Evolutionary conservation across 108 stramenopile species (phyloP).

Genomic region (Licmophora abbreviata): DNA sequence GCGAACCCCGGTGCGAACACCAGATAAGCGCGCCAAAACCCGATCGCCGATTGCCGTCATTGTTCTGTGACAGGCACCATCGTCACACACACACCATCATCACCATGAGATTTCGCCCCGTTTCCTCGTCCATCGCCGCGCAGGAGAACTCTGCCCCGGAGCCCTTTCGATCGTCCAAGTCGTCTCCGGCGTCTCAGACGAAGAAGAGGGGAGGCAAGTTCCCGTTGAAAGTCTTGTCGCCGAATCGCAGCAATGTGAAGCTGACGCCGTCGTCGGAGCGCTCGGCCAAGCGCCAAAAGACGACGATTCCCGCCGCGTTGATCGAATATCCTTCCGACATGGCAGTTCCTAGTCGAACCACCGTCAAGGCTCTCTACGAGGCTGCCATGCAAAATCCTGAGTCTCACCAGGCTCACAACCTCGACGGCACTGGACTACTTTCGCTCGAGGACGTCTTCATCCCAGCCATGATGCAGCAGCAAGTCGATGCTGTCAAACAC

Average conservation of each 20-base stretch:
- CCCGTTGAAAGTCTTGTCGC: background rate
- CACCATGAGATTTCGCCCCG: conserved; percentile 1
- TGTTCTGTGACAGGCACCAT: no score
- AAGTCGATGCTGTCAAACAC: conserved; percentile 26
- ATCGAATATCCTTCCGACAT: conserved; percentile 17
- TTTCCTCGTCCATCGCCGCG: background rate
- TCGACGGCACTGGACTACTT: conserved; percentile 25
- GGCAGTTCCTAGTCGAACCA: conserved; percentile 13
- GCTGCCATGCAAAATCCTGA: conserved; percentile 5
- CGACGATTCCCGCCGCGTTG: background rate
- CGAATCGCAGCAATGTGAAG: background rate
- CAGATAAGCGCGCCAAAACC: no score
- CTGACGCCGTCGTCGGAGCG: background rate
- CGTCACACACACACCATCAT: no score
- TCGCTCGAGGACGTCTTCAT: conserved; percentile 42
- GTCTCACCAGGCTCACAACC: background rate
- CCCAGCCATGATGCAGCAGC: conserved; percentile 26
- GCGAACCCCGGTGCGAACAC: no score
- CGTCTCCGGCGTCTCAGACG: background rate
- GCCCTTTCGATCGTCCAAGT: no score
- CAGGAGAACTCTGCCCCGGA: background rate
- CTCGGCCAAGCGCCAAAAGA: background rate
- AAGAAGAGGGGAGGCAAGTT: background rate
- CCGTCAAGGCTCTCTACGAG: conserved; percentile 14
- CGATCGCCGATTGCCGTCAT: no score